Base-by-base conservation (phyloP, 73 alveolate species). In the Durusdinium trenchii region DNA sequence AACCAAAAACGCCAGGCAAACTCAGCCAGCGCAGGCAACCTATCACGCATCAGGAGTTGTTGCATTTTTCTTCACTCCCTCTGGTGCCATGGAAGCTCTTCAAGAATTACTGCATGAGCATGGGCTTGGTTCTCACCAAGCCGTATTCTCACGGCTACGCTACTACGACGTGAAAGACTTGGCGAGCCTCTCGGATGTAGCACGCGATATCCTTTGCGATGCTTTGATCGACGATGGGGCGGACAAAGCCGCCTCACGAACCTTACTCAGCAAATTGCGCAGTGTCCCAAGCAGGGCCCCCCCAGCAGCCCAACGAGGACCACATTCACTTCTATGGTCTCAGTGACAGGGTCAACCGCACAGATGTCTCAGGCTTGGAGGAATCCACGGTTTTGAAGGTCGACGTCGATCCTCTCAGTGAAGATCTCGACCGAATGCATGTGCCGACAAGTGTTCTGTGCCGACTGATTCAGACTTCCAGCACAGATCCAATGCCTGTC, bases 281-380 rank as follows among this genome's bases (percentile, higher is more conserved):
- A 45, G 40, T 18, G 9, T 57, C 40, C 62, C 14, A 36, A 45
- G 26, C 54, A 23, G 23, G n/a, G 69, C 12, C 32, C 12, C 32
- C 69, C 12, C 69, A 12, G 69, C 64, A 42, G 89, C 62, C 61
- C 3, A 78, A 43, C 26, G 64, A 78, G 89, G 62, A 42, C 26
- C 26, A 42, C 89, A 9, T 78, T 42, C 89, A 45, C 61, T 78
- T 78, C 64, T 78, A 42, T 30, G 43, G 64, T 18, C 28, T 78
- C 43, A 61, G 62, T 16, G 45, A 42, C 36, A 78, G 26, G 61
- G 45, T 78, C 89, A 78, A 78, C 45, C 4, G 43, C 64, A 43
- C 89, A 46, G 89, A 78, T 78, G 89, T 78, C 28, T 78, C 89
- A 43, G 89, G 89, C 61, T 78, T 45, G 62, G 89, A 78, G 3